phyloP scores from a whole-genome alignment of 441 rosid genomes.

The Macaranga tanarius region DNA sequence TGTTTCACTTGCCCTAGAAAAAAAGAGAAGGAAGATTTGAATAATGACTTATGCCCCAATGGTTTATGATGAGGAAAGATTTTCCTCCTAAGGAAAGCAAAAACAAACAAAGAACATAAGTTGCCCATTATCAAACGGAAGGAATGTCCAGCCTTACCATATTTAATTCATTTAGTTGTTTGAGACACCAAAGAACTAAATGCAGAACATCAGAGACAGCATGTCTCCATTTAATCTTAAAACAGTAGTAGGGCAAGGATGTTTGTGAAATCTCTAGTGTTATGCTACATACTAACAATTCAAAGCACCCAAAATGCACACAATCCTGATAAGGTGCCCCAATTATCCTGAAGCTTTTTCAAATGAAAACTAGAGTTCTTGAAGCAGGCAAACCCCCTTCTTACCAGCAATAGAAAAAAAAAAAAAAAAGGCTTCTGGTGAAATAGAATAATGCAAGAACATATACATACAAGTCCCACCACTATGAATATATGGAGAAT shows the following conservation, averaged over 20 bases:
- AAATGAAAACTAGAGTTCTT: background rate
- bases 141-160: background rate
- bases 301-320: background rate
- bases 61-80: background rate
- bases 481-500: background rate
- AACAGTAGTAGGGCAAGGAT: background rate
- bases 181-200: background rate
- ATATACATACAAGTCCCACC: background rate
- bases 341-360: background rate
- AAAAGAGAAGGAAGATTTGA: too few relatives aligned
- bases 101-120: background rate
- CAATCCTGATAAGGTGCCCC: background rate
- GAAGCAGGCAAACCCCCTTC: background rate
- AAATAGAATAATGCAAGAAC: background rate
- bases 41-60: too few relatives aligned
- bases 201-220: background rate
- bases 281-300: background rate
- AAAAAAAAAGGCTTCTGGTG: background rate
- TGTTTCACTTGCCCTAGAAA: too few relatives aligned
- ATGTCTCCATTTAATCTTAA: background rate
- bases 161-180: background rate
- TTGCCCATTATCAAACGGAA: background rate
- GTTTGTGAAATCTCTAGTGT: background rate
- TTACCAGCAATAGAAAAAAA: background rate
- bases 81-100: background rate